Evolutionary conservation across 768 basidiomycete species (phyloP).

Genomic region (Xerocomus spinulosus): DNA sequence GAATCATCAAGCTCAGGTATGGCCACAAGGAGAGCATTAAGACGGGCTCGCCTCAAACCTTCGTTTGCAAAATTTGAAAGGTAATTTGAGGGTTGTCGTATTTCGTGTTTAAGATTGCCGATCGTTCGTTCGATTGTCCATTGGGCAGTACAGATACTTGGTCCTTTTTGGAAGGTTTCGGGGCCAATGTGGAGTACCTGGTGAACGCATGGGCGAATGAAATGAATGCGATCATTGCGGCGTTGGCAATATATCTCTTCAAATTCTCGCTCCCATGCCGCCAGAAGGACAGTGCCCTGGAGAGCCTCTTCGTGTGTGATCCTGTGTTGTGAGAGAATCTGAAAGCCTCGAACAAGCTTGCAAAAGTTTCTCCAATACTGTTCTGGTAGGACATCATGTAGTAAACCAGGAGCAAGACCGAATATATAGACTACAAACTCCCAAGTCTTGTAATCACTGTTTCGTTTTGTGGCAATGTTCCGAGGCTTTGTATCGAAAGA

Average conservation of each 20-base stretch:
- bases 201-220: constrained; percentile 26
- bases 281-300: constrained; percentile 5
- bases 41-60: constrained; percentile 17
- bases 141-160: constrained; percentile 22
- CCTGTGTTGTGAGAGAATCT: constrained; percentile 14
- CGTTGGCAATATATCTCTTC: constrained; percentile 28
- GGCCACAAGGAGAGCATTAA: constrained; percentile 5
- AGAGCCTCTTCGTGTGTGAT: constrained; percentile 7
- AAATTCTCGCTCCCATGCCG: constrained; percentile 25
- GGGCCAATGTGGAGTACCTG: constrained; percentile 19
- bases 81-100: constrained; percentile 20
- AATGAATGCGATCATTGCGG: constrained; percentile 21
- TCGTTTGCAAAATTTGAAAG: constrained; percentile 24
- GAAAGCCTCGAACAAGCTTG: constrained; percentile 19
- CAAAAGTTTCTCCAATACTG: constrained; percentile 18
- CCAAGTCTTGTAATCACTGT: constrained; percentile 28
- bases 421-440: constrained; percentile 21
- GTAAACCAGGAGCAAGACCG: constrained; percentile 11
- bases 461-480: constrained; percentile 24
- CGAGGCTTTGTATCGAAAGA: constrained; percentile 20
- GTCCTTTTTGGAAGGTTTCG: constrained; percentile 21
- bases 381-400: constrained; percentile 11
- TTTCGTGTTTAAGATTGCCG: constrained; percentile 26
- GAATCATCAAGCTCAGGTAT: not conserved
- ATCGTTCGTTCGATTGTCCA: constrained; percentile 30